Base-by-base conservation (phyloP, 495 filamentous ascomycete genomes). In the Aspergillus wentii region DNA sequence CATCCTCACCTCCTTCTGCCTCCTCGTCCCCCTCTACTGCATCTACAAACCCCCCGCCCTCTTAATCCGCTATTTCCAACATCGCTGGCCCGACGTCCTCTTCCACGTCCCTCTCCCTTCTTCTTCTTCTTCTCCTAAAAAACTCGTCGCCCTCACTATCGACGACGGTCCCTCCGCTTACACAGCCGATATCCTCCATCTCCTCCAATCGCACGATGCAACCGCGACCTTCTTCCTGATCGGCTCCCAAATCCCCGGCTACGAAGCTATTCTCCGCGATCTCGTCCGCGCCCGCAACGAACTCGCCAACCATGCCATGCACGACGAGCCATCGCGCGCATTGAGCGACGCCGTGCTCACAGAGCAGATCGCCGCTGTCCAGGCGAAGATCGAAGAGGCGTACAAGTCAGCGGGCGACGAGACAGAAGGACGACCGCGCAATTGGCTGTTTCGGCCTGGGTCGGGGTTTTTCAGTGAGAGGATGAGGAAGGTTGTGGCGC, bases 301-400 rank as follows among this genome's bases (percentile, higher is more conserved):
- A 55, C 68, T 90, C 8, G 88, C 74, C 29, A 94, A 94, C 58
- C 88, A 95, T 57, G 88, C 82, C 3, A 88, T 89, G 85, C 68
- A 73, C 52, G 87, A 95, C 61, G 85, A 91, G 61, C 77, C 85
- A 4, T 79, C 77, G 17, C 62, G 75, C 36, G 58, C 52, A 5
- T 41, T 75, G 10, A 54, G 48, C 30, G 46, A 71, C 17, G 51
- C 42, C 4, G 45, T 49, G 2, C 55, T 76, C 8, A 30, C 38
- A 3, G 55, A 54, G 3, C 62, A 75, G 39, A 67, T 78, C 9
- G 41, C 30, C 6, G 35, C 46, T 2, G 68, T 74, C 9, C 62
- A 76, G 37, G 34, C 33, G 0, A 59, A 71, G 41, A 80, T 89
- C 28, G 49, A 59, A 19, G 56, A 49, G 1, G 75, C 76, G 2